Evolutionary conservation across 768 basidiomycete species (phyloP).

Genomic region (Agaricus subrufescens): DNA sequence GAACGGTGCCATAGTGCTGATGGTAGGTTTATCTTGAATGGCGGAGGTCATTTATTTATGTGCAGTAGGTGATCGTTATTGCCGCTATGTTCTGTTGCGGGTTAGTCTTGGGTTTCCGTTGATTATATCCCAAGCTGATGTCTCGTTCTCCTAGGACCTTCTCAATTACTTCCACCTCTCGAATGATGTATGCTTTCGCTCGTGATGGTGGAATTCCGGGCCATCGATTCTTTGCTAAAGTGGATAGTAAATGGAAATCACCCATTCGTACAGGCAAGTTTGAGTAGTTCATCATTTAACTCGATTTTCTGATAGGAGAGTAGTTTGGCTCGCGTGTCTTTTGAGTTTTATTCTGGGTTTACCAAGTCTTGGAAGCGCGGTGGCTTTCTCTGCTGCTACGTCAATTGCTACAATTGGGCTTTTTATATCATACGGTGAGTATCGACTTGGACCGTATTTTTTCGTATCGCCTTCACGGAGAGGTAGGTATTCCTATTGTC

Average conservation of each 20-base stretch:
- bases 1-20: conserved; percentile 68
- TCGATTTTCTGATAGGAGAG: neutral
- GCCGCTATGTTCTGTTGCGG: conserved; percentile 75
- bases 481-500: conserved; percentile 59
- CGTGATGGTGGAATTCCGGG: conserved; percentile 73
- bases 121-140: neutral
- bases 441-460: neutral
- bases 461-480: neutral
- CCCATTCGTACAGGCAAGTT: conserved; percentile 62
- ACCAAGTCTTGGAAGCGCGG: conserved; percentile 67
- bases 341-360: conserved; percentile 72
- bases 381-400: conserved; percentile 61
- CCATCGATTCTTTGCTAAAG: conserved; percentile 61
- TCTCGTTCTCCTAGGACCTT: conserved; percentile 45
- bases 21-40: conserved; percentile 35
- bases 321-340: conserved; percentile 77
- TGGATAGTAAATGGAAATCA: conserved; percentile 51
- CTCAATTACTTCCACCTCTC: conserved; percentile 72
- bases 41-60: neutral
- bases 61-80: conserved; percentile 51
- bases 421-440: conserved; percentile 68
- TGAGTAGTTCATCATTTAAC: neutral
- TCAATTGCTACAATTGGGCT: conserved; percentile 72
- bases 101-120: conserved; percentile 27
- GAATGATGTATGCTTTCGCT: conserved; percentile 82